Evolutionary conservation across 495 filamentous ascomycete genomes (phyloP).

Genomic region (Xylaria castorea): DNA sequence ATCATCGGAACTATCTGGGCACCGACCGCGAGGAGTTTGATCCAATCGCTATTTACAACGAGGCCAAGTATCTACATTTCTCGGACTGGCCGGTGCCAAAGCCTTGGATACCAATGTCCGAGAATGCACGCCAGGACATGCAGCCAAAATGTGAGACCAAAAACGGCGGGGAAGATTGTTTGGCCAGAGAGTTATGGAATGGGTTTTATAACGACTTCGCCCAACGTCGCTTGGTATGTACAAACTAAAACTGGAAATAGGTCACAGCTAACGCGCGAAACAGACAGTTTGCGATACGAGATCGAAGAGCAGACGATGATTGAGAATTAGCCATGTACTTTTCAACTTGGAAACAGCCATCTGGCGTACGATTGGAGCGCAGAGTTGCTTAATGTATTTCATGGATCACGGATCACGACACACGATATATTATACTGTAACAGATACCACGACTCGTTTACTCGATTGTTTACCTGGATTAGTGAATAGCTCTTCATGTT

Average conservation of each 20-base stretch:
- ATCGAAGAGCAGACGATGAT: conserved; percentile 31
- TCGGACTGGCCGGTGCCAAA: conserved; percentile 83
- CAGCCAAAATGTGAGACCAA: conserved; percentile 61
- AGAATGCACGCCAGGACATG: conserved; percentile 58
- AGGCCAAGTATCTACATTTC: conserved; percentile 82
- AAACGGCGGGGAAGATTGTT: conserved; percentile 59
- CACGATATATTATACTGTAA: conserved; percentile 20
- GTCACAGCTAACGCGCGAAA: conserved; percentile 28
- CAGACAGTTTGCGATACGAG: conserved; percentile 34
- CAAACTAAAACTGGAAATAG: neutral
- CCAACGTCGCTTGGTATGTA: conserved; percentile 63
- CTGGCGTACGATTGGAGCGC: conserved; percentile 1
- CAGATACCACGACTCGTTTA: conserved; percentile 22
- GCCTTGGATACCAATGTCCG: conserved; percentile 73
- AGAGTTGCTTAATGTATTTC: conserved; percentile 6
- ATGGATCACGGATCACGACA: conserved; percentile 22
- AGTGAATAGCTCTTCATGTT: neutral
- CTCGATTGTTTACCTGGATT: neutral
- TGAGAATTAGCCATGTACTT: conserved; percentile 1
- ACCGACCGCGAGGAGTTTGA: conserved; percentile 71
- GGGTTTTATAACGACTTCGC: conserved; percentile 74
- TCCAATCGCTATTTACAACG: conserved; percentile 63
- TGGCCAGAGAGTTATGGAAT: conserved; percentile 72
- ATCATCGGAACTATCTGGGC: conserved; percentile 69
- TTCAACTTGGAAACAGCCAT: neutral